These are phyloP conservation scores for Calonectria pseudoreteaudii DNA, from an alignment of 2,329 filamentous ascomycete species.

Conservation along the genomic window DNA sequence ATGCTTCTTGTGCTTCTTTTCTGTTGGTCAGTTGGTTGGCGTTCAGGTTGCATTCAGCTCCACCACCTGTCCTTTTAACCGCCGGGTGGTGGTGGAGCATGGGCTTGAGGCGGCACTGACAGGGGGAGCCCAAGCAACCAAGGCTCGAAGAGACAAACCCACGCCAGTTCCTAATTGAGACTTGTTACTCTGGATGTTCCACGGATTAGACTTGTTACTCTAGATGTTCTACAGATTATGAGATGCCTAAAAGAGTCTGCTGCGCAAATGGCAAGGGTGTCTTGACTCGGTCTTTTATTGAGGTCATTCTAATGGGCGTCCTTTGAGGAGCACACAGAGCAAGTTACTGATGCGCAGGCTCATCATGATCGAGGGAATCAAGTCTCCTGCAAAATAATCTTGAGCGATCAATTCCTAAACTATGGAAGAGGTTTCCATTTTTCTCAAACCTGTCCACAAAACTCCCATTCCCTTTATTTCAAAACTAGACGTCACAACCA, in stretches of 20 bases:
- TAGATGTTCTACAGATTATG: fast-evolving
- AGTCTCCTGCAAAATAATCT: not conserved
- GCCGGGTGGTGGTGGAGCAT: no score
- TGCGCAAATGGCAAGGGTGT: not conserved
- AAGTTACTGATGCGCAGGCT: not conserved
- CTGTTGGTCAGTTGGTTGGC: not conserved
- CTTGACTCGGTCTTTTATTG: not conserved
- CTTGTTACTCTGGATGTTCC: not conserved
- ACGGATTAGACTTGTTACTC: no score
- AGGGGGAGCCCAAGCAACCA: not conserved
- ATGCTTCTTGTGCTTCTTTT: no score
- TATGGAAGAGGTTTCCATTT: not conserved
- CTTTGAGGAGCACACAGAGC: not conserved
- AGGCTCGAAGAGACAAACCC: not conserved
- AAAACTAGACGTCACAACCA: not conserved
- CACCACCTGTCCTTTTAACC: no score
- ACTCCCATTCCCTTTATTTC: not conserved
- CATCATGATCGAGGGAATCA: not conserved
- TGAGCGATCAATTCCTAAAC: not conserved
- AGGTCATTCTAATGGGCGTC: not conserved
- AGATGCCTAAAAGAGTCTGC: not conserved
- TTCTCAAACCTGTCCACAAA: not conserved
- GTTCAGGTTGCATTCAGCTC: not conserved
- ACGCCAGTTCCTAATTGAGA: not conserved
- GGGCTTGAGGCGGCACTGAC: not conserved